Percentiles rank a stretch among this genome's conserved stretches.
These are phyloP conservation scores for Rutstroemia sp. DNA, from an alignment of 2,329 filamentous ascomycete species.

Conservation along the genomic window DNA sequence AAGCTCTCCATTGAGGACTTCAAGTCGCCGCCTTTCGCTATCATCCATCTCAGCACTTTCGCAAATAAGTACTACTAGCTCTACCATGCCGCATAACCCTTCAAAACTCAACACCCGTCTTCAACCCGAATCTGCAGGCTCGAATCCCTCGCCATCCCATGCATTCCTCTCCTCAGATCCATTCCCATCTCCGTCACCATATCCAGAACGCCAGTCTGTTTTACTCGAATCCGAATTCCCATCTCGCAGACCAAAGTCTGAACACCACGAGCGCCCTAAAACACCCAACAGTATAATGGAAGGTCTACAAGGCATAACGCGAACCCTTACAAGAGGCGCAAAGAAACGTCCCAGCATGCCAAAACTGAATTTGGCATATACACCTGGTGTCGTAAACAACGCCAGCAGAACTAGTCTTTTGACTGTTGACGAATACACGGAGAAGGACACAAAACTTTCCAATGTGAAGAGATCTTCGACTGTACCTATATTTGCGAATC, in stretches of 20 bases:
- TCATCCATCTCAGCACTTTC: slow-evolving; percentile 9
- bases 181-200: slow-evolving; percentile 14
- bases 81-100: background rate
- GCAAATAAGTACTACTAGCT: slow-evolving; percentile 1
- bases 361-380: slow-evolving; percentile 7
- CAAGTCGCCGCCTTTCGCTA: slow-evolving; percentile 14
- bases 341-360: slow-evolving; percentile 8
- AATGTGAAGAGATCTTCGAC: slow-evolving; percentile 3
- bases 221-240: slow-evolving; percentile 2
- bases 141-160: slow-evolving; percentile 9
- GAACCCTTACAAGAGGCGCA: background rate
- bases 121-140: background rate
- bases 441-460: slow-evolving; percentile 1
- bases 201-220: background rate
- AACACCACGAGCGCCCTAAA: slow-evolving; percentile 8
- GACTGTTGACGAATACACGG: slow-evolving; percentile 1
- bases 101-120: slow-evolving; percentile 5
- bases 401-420: background rate
- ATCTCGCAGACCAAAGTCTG: background rate
- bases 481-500: background rate
- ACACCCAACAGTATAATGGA: slow-evolving; percentile 9
- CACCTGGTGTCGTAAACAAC: background rate
- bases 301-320: slow-evolving; percentile 7
- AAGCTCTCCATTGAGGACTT: background rate
- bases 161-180: slow-evolving; percentile 26